Evolutionary conservation across 2,329 filamentous ascomycete species (phyloP), one percentile per base, ranked within the genome.

Genomic region (Dichotomopilus funicola): DNA sequence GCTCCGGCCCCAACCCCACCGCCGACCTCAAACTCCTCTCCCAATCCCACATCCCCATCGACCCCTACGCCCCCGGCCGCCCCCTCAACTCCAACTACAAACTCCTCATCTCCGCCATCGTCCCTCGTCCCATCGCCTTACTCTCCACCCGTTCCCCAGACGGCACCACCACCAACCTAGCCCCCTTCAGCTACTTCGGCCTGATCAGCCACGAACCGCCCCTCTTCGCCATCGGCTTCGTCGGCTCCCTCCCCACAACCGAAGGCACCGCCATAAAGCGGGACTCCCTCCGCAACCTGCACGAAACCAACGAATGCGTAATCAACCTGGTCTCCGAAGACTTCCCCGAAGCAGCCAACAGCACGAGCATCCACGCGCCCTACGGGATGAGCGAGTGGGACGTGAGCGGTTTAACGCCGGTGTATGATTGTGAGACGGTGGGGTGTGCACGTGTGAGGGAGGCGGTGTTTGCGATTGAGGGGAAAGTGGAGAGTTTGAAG

Each of bases 241-340:
- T 75, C 5, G 68, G 71, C 12, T 58, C 71, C 4, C 62, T 77
- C 2, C 19, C 19, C 19, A 27, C 19, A 27, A 27, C 19, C 6
- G 70, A 68, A 5, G 62, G 42, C 4, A 75, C 78, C 27, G 71
- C 74, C 4, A 82, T 86, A 19, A 96, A 96, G 19, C 19, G 19
- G 71, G 91, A 96, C 70, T 85, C 87, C 40, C 74, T 95, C 53
- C 78, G 76, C 64, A 95, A 95, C 68, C 73, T 96, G 55, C 65
- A 79, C 7, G 87, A 87, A 40, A 84, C 80, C 0, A 74, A 78
- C 46, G 89, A 96, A 73, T 92, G 88, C 71, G 82, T 85, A 56
- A 85, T 96, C 73, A 96, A 94, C 73, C 88, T 96, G 66, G 88
- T 96, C 66, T 84, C 81, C 7, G 91, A 96, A 73, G 81, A 85